Evolutionary conservation across 192 early-diverging fungal species (phyloP).

Genomic region (Gryganskiella cystojenkinii): DNA sequence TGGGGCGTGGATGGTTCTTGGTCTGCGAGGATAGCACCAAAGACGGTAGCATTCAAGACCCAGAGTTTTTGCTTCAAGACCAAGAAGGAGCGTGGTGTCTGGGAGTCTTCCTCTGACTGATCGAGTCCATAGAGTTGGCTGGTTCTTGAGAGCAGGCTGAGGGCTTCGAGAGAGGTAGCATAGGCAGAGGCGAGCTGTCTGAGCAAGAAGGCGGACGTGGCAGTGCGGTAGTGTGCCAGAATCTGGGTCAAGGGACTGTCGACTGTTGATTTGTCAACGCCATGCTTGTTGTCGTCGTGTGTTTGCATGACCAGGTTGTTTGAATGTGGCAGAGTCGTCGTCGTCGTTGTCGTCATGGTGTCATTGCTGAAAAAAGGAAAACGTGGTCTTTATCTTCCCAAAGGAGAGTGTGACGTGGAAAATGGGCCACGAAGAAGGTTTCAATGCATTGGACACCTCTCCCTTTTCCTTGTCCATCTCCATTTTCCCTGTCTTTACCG

Average conservation of each 20-base stretch:
- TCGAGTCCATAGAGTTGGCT: slow-evolving; percentile 36
- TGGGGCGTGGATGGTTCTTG: slow-evolving; percentile 7
- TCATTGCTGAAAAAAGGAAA: too few relatives aligned
- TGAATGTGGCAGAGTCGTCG: too few relatives aligned
- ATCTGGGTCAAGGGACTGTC: slow-evolving; percentile 20
- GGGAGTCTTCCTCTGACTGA: background rate
- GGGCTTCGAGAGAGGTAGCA: slow-evolving; percentile 30
- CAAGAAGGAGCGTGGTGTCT: slow-evolving; percentile 29
- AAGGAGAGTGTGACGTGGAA: too few relatives aligned
- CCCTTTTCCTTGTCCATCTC: background rate
- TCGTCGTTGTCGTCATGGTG: too few relatives aligned
- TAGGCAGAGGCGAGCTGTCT: slow-evolving; percentile 47
- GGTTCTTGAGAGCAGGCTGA: slow-evolving; percentile 31
- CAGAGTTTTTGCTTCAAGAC: slow-evolving; percentile 53
- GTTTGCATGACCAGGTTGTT: too few relatives aligned
- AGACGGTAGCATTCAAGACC: slow-evolving; percentile 48
- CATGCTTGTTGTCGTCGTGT: too few relatives aligned
- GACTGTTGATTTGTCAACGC: too few relatives aligned
- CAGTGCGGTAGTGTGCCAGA: slow-evolving; percentile 48
- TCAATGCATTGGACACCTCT: background rate
- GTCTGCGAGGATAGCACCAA: slow-evolving; percentile 52
- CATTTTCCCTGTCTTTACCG: background rate
- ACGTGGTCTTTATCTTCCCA: too few relatives aligned
- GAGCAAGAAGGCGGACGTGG: slow-evolving; percentile 46
- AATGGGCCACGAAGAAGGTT: too few relatives aligned